Percentiles rank a stretch among this genome's conserved stretches.
Conservation (phyloP, 306 rosid species). For the Cucumis melo region DNA sequence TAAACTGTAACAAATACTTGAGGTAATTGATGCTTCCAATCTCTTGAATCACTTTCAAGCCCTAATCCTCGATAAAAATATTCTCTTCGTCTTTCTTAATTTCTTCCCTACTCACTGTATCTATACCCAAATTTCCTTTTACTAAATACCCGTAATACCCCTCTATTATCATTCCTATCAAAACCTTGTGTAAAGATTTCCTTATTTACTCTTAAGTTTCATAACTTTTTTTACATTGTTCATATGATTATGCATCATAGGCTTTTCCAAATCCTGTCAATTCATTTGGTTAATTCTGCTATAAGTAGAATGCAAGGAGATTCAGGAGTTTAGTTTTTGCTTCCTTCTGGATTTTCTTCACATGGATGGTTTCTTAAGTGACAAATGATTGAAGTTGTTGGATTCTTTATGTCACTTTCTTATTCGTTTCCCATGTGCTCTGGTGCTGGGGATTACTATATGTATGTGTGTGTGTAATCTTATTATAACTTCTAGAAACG, state of each 20-base stretch:
- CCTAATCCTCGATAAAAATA: too few species aligned
- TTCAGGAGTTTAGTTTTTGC: background rate
- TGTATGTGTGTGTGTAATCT: background rate
- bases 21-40: too few species aligned
- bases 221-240: background rate
- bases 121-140: too few species aligned
- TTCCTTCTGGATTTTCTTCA: background rate
- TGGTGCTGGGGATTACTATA: background rate
- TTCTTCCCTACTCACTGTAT: too few species aligned
- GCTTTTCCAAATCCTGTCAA: background rate
- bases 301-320: background rate
- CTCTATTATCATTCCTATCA: too few species aligned
- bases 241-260: background rate
- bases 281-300: background rate
- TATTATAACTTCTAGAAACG: background rate
- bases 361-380: background rate
- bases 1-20: too few species aligned
- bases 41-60: too few species aligned
- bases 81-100: too few species aligned
- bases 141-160: too few species aligned
- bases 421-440: background rate
- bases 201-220: background rate
- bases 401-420: background rate
- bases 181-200: too few species aligned
- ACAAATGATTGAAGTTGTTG: background rate